Conservation (phyloP, 768 basidiomycete genomes). For the Hericium coralloides region DNA sequence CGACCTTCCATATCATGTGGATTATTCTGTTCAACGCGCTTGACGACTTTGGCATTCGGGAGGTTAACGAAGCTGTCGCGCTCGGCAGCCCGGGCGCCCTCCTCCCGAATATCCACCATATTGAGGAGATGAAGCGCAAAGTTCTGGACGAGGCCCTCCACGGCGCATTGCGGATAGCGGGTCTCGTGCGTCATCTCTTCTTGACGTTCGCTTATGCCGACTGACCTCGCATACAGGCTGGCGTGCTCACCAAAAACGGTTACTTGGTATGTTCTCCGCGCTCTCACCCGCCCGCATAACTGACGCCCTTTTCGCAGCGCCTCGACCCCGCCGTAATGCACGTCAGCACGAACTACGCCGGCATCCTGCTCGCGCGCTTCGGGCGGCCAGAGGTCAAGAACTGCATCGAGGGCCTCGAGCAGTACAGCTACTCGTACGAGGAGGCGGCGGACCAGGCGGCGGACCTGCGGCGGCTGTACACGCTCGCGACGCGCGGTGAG, state of each 20-base stretch:
- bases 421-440: constrained; percentile 84
- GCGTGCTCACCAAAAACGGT: constrained; percentile 78
- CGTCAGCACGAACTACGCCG: constrained; percentile 78
- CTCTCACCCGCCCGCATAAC: neutral
- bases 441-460: constrained; percentile 73
- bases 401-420: constrained; percentile 79
- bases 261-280: constrained; percentile 53
- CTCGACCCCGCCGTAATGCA: constrained; percentile 88
- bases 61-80: constrained; percentile 44
- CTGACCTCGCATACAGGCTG: constrained; percentile 37
- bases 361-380: constrained; percentile 70
- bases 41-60: constrained; percentile 78
- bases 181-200: constrained; percentile 46
- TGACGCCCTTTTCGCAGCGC: constrained; percentile 31
- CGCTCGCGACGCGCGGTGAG: constrained; percentile 29
- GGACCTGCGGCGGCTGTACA: constrained; percentile 48
- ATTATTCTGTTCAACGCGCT: constrained; percentile 74
- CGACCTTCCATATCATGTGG: constrained; percentile 91
- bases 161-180: constrained; percentile 80
- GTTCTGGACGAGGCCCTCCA: constrained; percentile 78
- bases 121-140: constrained; percentile 58
- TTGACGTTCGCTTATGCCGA: neutral
- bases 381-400: constrained; percentile 76
- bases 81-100: constrained; percentile 26
- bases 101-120: constrained; percentile 35